Percentiles rank a stretch among this genome's conserved stretches.
Evolutionary conservation across 2,329 filamentous ascomycete species (phyloP).

Genomic region (Sporothrix phasma): DNA sequence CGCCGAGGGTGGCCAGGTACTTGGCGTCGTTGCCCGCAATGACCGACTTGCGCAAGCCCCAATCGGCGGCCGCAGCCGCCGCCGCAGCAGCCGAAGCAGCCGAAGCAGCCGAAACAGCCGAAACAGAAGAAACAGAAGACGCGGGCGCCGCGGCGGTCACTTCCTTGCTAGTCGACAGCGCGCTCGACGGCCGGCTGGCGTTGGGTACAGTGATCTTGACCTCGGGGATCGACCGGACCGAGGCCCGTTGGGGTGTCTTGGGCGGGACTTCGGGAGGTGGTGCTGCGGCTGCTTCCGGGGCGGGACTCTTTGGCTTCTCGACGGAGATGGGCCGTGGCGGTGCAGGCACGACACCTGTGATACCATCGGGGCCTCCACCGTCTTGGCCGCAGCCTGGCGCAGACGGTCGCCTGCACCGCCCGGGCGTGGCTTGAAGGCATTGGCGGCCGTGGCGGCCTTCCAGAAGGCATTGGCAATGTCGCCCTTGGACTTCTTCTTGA

Average conservation of each 20-base stretch:
- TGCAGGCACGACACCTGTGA: constrained; percentile 77
- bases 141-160: not conserved
- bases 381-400: constrained; percentile 48
- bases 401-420: constrained; percentile 79
- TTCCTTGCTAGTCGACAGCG: constrained; percentile 32
- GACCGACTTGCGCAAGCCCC: constrained; percentile 46
- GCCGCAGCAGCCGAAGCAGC: not conserved
- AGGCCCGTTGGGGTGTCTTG: constrained; percentile 26
- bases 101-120: not conserved
- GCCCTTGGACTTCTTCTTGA: constrained; percentile 63
- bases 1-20: constrained; percentile 66
- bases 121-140: too few relatives aligned
- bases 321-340: constrained; percentile 44
- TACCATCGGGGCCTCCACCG: constrained; percentile 66
- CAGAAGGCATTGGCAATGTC: constrained; percentile 68
- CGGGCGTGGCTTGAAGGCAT: constrained; percentile 72
- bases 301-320: constrained; percentile 28
- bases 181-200: constrained; percentile 31
- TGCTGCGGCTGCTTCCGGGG: constrained; percentile 17
- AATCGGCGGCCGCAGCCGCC: constrained; percentile 19
- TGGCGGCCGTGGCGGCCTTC: constrained; percentile 66
- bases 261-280: constrained; percentile 23
- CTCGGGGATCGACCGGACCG: constrained; percentile 45
- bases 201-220: constrained; percentile 47
- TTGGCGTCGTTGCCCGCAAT: constrained; percentile 65